Evolutionary conservation across 768 basidiomycete genomes (phyloP).

Genomic region (Wakefieldia striispora): DNA sequence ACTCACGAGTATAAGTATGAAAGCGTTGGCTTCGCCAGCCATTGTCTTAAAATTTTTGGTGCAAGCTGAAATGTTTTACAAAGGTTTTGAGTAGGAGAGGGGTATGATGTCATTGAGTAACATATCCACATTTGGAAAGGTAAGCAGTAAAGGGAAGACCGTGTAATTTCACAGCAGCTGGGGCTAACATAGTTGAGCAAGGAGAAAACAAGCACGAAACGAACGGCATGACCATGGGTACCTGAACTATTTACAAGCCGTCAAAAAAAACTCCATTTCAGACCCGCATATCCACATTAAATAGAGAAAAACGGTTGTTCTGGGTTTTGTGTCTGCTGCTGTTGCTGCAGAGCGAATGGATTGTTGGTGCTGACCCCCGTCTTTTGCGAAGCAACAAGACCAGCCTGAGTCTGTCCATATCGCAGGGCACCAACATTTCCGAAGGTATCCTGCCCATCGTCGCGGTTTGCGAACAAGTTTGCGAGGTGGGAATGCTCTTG

Average conservation of each 20-base stretch:
- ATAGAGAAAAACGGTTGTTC: conserved; percentile 85
- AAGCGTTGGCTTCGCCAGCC: conserved; percentile 11
- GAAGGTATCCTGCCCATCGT: conserved; percentile 94
- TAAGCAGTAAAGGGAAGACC: too few relatives aligned
- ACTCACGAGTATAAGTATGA: conserved; percentile 13
- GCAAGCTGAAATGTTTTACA: too few relatives aligned
- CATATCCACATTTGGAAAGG: conserved; percentile 20
- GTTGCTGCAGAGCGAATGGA: conserved; percentile 56
- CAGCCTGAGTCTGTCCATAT: conserved; percentile 62
- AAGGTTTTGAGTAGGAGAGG: background rate
- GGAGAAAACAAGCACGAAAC: conserved; percentile 14
- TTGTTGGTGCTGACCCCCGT: conserved; percentile 52
- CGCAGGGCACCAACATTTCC: conserved; percentile 83
- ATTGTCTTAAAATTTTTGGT: conserved; percentile 1
- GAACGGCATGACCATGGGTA: conserved; percentile 1
- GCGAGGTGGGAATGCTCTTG: conserved; percentile 76
- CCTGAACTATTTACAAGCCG: conserved; percentile 12
- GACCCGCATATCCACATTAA: conserved; percentile 30
- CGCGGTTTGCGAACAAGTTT: conserved; percentile 77
- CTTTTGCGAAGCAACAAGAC: conserved; percentile 44
- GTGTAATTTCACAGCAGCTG: too few relatives aligned
- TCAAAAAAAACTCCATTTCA: background rate
- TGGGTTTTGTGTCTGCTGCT: conserved; percentile 50
- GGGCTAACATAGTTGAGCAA: background rate
- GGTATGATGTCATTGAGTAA: conserved; percentile 23